phyloP scores from a whole-genome alignment of 805 yeast species.

The Teunomyces panamensis region DNA sequence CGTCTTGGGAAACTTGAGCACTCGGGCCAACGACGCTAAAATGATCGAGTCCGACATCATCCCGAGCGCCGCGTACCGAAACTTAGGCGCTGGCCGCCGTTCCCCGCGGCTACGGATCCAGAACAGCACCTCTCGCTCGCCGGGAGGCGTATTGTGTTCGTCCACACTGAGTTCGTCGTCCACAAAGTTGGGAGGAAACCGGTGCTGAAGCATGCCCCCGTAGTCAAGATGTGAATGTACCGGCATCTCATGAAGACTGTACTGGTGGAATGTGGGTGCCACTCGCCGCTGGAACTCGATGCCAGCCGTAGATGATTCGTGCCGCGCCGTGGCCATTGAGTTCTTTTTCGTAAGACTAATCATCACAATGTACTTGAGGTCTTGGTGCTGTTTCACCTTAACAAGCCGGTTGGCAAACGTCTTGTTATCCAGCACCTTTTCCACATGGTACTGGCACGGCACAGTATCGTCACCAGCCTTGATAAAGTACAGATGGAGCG shows the following conservation, averaged over 20 bases:
- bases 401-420: constrained; percentile 34
- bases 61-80: constrained; percentile 30
- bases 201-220: constrained; percentile 20
- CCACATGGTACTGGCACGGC: constrained; percentile 32
- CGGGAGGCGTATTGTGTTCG: constrained; percentile 22
- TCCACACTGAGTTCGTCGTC: constrained; percentile 18
- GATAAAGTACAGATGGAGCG: constrained; percentile 39
- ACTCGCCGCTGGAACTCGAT: constrained; percentile 29
- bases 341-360: constrained; percentile 35
- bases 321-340: constrained; percentile 13
- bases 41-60: constrained; percentile 32
- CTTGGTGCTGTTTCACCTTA: constrained; percentile 27
- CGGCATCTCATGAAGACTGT: constrained; percentile 17
- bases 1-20: constrained; percentile 24
- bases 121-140: constrained; percentile 31
- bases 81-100: constrained; percentile 9
- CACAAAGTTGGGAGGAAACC: constrained; percentile 25
- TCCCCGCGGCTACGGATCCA: constrained; percentile 29
- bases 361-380: constrained; percentile 30
- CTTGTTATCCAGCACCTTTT: constrained; percentile 32
- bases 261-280: constrained; percentile 19
- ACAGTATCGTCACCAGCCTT: constrained; percentile 33
- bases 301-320: no score
- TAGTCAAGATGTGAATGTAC: constrained; percentile 14
- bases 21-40: constrained; percentile 26